These are phyloP conservation scores for Agaricus blazei DNA, from an alignment of 768 basidiomycete species.

Conservation along the genomic window DNA sequence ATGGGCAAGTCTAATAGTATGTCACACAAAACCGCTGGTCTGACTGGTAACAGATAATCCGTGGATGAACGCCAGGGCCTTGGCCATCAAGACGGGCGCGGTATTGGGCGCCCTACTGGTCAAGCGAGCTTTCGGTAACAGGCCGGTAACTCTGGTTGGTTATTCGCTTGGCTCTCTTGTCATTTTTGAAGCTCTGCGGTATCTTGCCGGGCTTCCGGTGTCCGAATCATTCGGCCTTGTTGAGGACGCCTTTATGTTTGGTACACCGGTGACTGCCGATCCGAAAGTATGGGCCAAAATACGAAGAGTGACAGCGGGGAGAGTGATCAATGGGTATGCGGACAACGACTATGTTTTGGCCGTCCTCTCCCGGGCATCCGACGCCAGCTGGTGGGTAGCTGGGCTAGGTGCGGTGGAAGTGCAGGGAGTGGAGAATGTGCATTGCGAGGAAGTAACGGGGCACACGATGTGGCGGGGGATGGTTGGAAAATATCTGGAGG, in stretches of 20 bases:
- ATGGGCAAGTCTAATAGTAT: slow-evolving; percentile 33
- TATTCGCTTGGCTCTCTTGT: slow-evolving; percentile 54
- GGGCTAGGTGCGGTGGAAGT: slow-evolving; percentile 42
- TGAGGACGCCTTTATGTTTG: slow-evolving; percentile 52
- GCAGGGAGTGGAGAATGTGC: slow-evolving; percentile 48
- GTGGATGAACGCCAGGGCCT: slow-evolving; percentile 52
- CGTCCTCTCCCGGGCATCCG: slow-evolving; percentile 42
- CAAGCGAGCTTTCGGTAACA: slow-evolving; percentile 45
- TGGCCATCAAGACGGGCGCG: slow-evolving; percentile 46
- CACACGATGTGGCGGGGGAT: slow-evolving; percentile 46
- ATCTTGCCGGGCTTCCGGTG: slow-evolving; percentile 40
- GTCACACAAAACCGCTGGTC: background rate
- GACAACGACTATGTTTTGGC: slow-evolving; percentile 50
- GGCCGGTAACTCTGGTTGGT: slow-evolving; percentile 51
- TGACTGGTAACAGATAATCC: slow-evolving; percentile 40
- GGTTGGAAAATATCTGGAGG: slow-evolving; percentile 40
- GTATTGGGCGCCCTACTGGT: slow-evolving; percentile 48
- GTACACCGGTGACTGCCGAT: slow-evolving; percentile 41
- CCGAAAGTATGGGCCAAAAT: slow-evolving; percentile 37
- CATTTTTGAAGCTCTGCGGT: slow-evolving; percentile 49
- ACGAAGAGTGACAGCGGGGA: slow-evolving; percentile 43
- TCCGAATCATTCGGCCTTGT: slow-evolving; percentile 40
- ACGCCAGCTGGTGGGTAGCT: slow-evolving; percentile 42
- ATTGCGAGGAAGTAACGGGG: slow-evolving; percentile 41
- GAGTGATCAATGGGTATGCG: slow-evolving; percentile 52